Base-by-base conservation (phyloP, 2,329 filamentous ascomycete genomes). In the Aspergillus neotritici region DNA sequence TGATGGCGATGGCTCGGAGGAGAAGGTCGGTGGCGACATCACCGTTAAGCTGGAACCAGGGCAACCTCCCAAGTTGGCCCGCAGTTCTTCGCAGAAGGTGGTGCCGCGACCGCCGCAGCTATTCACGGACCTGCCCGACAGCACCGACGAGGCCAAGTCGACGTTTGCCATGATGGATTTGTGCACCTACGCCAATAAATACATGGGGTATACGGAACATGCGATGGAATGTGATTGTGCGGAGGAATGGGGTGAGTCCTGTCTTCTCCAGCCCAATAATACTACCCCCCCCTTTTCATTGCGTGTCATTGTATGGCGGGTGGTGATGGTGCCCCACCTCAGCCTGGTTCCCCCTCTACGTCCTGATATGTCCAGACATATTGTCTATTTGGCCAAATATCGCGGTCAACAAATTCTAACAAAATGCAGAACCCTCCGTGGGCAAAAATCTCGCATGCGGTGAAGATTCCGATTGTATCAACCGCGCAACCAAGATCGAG, bases 391-490 rank as follows among this genome's bases (percentile, higher is more conserved):
- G 1, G 5, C 21, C 6, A 13, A 34, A 29, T 31, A 12, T 11
- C 34, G 15, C 11, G 31, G 16, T 34, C 21, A 34, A 13, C 12
- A 25, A 25, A 25, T 25, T 16, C 25, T 49, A 46, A 48, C 32
- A 14, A 25, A 13, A 41, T 41, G 34, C 56, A 80, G 78, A 81
- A 61, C 34, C 71, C 40, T 59, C 68, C 13, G 67, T 69, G 16
- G 68, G 69, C 48, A 67, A 61, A 44, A 98, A 98, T 65, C 69
- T 84, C 68, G 90, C 93, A 38, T 98, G 93, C 66, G 91, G 87
- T 53, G 90, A 96, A 58, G 88, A 96, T 67, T 94, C 90, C 12
- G 91, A 97, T 67, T 98, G 93, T 69, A 98, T 98, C 75, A 98
- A 98, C 67, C 86, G 93, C 59, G 87, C 88, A 45, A 97, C 91